Base-by-base conservation (phyloP, 2,329 filamentous ascomycete genomes). In the Helotiales sp. region DNA sequence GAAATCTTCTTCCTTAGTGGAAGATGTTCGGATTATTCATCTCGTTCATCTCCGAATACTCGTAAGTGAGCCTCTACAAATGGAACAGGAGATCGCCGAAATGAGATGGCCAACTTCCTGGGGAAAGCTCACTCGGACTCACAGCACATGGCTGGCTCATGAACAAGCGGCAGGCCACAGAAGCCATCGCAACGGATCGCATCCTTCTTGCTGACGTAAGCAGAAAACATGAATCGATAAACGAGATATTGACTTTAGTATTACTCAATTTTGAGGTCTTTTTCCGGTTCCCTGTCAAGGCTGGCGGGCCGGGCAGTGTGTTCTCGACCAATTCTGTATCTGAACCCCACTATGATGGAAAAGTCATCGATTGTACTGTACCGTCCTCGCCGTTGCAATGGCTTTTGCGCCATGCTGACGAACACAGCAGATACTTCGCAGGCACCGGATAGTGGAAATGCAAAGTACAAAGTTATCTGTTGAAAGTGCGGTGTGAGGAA, bases 401-500 rank as follows among this genome's bases (percentile, higher is more conserved):
- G 40, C 17, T 6, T 30, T 30, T 13, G 24, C 49, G 26, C 49
- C 24, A 28, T 30, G 49, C 10, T n/a, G 24, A 50, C 22, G 40
- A 45, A 11, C 4, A 20, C n/a, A 20, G 40, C 40, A n/a, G n/a
- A 45, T 40, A 15, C 4, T n/a, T n/a, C n/a, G n/a, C n/a, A n/a
- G n/a, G n/a, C n/a, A n/a, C n/a, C n/a, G n/a, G n/a, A 43, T 43
- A 43, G n/a, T 43, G 37, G 13, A 43, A 43, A 43, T 11, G 37
- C 37, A 15, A 43, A 43, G n/a, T n/a, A n/a, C n/a, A n/a, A 45
- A 45, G 13, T 6, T n/a, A n/a, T 11, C 7, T 5, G 24, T 30
- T 52, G 49, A 55, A 55, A 55, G 17, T 55, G 52, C 52, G 52
- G 52, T 55, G 52, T 55, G 52, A 37, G 26, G 15, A 34, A 17